These are phyloP conservation scores for Kandelia obovata DNA, from an alignment of 345 rosid species.

Conservation along the genomic window DNA sequence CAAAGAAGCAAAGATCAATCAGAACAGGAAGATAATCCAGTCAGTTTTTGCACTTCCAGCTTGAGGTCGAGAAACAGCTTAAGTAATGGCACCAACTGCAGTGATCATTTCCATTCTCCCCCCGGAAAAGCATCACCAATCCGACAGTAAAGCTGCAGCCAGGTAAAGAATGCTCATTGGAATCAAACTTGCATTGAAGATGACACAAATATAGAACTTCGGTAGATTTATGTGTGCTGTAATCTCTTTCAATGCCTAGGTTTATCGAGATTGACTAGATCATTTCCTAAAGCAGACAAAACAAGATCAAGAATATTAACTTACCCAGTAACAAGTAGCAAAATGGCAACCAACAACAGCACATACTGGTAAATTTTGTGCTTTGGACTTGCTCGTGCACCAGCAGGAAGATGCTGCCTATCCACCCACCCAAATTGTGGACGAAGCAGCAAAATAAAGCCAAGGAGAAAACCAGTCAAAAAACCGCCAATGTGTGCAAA, in stretches of 20 bases:
- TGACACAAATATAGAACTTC: not conserved
- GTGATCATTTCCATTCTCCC: slow-evolving; percentile 72
- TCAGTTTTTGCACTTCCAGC: slow-evolving; percentile 64
- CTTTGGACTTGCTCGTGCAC: slow-evolving; percentile 52
- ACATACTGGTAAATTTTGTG: slow-evolving; percentile 73
- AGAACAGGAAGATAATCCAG: not conserved
- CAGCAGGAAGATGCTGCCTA: slow-evolving; percentile 43
- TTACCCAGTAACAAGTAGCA: slow-evolving; percentile 60
- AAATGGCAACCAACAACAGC: slow-evolving; percentile 40
- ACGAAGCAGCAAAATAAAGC: slow-evolving; percentile 74
- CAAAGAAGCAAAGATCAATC: not conserved
- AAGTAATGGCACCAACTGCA: slow-evolving; percentile 99
- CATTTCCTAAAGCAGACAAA: not conserved
- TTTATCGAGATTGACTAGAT: too few species aligned
- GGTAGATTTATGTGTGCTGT: too few species aligned
- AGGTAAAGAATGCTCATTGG: too few species aligned
- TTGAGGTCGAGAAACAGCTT: slow-evolving; percentile 80
- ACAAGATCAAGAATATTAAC: slow-evolving; percentile 12
- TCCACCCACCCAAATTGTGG: slow-evolving; percentile 87
- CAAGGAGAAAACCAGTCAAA: slow-evolving; percentile 67
- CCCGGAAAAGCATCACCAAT: slow-evolving; percentile 74
- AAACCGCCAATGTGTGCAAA: slow-evolving; percentile 95
- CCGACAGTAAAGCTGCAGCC: slow-evolving; percentile 58
- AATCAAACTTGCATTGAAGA: not conserved
- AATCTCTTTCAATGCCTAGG: too few species aligned